Evolutionary conservation across 148 eudicot species (phyloP), one percentile per base, ranked within the genome.

Genomic region (Polygonum maritimum): DNA sequence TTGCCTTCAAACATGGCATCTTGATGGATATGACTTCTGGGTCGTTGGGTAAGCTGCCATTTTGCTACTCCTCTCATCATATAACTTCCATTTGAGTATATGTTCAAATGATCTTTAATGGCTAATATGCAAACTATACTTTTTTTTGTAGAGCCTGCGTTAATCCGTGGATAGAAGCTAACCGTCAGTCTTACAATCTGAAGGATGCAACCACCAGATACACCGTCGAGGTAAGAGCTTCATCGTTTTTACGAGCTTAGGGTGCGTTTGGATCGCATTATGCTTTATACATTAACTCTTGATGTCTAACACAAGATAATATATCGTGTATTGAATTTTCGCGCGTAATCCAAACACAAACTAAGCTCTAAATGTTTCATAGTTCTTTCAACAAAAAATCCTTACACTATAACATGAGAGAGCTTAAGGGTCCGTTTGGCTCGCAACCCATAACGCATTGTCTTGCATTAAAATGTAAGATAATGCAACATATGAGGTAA

Each of bases 1-100:
- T 16, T 65, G 85, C 8, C 65, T 90, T 38, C 93, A 91, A 71
- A 77, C 96, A 74, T 93, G 88, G 87, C 96, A 93, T 91, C 83
- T 93, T 74, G 96, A 93, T 80, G 96, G 98, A 31, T 69, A 83
- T 78, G 88, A 86, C 73, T 87, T 91, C 86, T 91, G 91, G 85
- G 78, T 83, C 60, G 91, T 88, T 55, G 94, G 87, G 96, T 93
- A 81, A 74, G 87, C 49, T 48, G 48, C 45, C 45, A 31, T 9
- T 16, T 76, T 76, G 44, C 8, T 2, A 31, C 54, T 45, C 55
- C 41, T 18, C 12, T 51, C 39, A 38, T 9, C 36, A 12, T 71
- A 26, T 3, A 3, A 31, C 26, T 60, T 60, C 36, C 36, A 22
- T 1, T 60, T 8, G 12, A 12, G 31, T 26, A 58, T 5, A 26